Conservation (phyloP, 202 grass and related monocot genomes). For the Panicum virgatum region DNA sequence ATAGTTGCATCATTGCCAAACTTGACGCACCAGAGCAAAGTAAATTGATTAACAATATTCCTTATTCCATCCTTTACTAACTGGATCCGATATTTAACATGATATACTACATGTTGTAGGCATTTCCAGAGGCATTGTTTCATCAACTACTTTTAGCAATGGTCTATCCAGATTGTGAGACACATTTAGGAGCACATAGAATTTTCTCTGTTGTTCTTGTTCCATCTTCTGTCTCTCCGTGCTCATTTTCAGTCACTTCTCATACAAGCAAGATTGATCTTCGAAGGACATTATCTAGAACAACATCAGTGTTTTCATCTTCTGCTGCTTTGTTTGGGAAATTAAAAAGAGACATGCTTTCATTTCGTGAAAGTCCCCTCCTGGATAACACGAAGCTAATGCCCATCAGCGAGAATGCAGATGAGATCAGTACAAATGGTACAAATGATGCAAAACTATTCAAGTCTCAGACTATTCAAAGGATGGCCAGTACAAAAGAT, state of each 20-base stretch:
- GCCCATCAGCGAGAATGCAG: constrained; percentile 55
- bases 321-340: constrained; percentile 97
- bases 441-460: constrained; percentile 57
- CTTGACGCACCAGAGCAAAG: constrained; percentile 79
- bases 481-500: constrained; percentile 47
- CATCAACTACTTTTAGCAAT: constrained; percentile 90
- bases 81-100: constrained; percentile 18
- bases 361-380: constrained; percentile 53
- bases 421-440: constrained; percentile 43
- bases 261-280: constrained; percentile 51
- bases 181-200: constrained; percentile 74
- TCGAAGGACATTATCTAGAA: constrained; percentile 73
- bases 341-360: constrained; percentile 75
- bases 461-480: constrained; percentile 58
- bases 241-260: constrained; percentile 42
- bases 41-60: constrained; percentile 33
- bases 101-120: constrained; percentile 43
- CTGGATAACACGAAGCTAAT: constrained; percentile 48
- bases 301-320: constrained; percentile 94
- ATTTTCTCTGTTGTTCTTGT: constrained; percentile 96
- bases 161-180: constrained; percentile 87
- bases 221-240: constrained; percentile 85
- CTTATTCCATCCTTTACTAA: constrained; percentile 12
- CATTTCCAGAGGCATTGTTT: constrained; percentile 94
- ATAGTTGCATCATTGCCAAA: constrained; percentile 92